Base-by-base conservation (phyloP, 2,329 filamentous ascomycete genomes). In the Cercospora berteroae region DNA sequence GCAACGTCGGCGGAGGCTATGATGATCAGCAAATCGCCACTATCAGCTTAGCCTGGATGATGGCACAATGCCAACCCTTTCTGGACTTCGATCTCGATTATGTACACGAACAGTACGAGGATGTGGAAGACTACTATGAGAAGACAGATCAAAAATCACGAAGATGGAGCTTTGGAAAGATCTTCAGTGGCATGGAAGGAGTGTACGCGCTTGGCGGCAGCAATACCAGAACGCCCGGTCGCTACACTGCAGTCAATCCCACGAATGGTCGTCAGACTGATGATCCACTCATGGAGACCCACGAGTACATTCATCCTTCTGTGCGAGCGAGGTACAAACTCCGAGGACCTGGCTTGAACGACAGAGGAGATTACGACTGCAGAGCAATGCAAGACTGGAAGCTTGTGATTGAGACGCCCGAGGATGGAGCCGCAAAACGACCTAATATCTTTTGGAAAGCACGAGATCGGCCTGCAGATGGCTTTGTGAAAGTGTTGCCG, bases 41-140 rank as follows among this genome's bases (percentile, higher is more conserved):
- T 48, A 84, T 86, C 29, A 81, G 82, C 5, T 75, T 87, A 1
- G 85, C 84, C 4, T 87, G 85, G 85, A 87, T 87, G 85, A 84
- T 86, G 72, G 80, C 81, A 60, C 83, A 86, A 65, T 74, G 85
- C 55, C 77, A 81, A 62, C 79, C 80, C 1, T 83, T 83, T 55
- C 72, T 83, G 66, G 83, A 84, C 67, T 80, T 84, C 72, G 77
- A 83, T 62, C 76, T 79, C 4, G 80, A 82, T 56, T 84, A 83
- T 68, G 67, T 84, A 16, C 78, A 83, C 25, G 81, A 83, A 68
- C 79, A 83, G 63, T 81, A 82, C 64, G 81, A 83, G 20, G 75
- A 79, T 27, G 82, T 80, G 6, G 79, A 81, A 7, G 31, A 65
- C 25, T 82, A 80, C 69, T 84, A 84, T 71, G 77, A 80, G 39